Conservation (phyloP, 169 alveolate species). For the Babesia caballi region DNA sequence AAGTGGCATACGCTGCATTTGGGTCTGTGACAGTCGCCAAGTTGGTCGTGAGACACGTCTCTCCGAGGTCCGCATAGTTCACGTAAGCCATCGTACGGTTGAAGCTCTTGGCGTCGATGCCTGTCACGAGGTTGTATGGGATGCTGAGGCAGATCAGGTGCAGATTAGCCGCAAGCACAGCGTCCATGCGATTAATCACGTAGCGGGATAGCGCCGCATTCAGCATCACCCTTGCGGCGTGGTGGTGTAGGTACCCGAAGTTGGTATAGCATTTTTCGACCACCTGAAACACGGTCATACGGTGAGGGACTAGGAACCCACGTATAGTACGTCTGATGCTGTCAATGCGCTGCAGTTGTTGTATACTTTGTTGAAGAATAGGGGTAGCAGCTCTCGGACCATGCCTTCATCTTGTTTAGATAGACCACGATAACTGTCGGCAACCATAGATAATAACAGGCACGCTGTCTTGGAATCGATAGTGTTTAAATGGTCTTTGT, state of each 20-base stretch:
- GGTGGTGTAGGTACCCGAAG: slow-evolving; percentile 29
- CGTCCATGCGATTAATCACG: neutral
- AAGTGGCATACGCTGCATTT: too few relatives aligned
- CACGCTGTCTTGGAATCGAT: neutral
- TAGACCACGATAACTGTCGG: neutral
- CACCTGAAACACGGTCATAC: neutral
- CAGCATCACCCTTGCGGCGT: slow-evolving; percentile 16
- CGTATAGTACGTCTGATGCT: neutral
- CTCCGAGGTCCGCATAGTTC: neutral
- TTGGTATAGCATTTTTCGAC: neutral
- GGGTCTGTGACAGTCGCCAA: too few relatives aligned
- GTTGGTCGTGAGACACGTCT: too few relatives aligned
- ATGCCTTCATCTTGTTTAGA: neutral
- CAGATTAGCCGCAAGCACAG: slow-evolving; percentile 13
- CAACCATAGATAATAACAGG: neutral
- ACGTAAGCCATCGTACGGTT: neutral
- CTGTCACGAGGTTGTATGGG: slow-evolving; percentile 18
- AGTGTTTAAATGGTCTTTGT: neutral
- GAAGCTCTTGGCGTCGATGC: neutral
- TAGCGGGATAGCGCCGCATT: slow-evolving; percentile 6
- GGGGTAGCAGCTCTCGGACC: neutral
- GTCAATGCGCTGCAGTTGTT: neutral
- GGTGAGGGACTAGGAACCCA: neutral
- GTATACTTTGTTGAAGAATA: neutral
- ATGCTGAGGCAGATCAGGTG: slow-evolving; percentile 2